phyloP scores from a whole-genome alignment of 2,329 filamentous ascomycete genomes.

The Thermoascus crustaceus region DNA sequence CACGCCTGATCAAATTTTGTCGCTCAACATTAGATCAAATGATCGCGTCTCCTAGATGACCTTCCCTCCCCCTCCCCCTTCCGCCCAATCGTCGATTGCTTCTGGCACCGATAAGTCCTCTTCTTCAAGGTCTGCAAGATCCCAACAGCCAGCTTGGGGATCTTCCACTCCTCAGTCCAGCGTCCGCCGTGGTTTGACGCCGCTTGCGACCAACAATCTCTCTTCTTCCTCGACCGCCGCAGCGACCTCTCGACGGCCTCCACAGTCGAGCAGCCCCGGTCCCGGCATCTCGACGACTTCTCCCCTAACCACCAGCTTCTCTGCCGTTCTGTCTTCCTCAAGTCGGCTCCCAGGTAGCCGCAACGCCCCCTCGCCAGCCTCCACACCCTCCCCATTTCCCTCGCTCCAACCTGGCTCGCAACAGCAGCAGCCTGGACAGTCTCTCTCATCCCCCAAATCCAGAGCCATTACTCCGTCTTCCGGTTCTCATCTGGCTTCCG shows the following conservation, averaged over 20 bases:
- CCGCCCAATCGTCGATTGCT: slow-evolving; percentile 45
- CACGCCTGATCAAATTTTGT: slow-evolving; percentile 26
- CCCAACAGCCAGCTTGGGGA: slow-evolving; percentile 51
- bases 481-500: slow-evolving; percentile 48
- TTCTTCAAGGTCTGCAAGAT: slow-evolving; percentile 35
- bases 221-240: slow-evolving; percentile 33
- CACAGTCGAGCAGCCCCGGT: slow-evolving; percentile 41
- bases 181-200: slow-evolving; percentile 50
- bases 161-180: slow-evolving; percentile 46
- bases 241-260: slow-evolving; percentile 36
- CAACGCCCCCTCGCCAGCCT: slow-evolving; percentile 45
- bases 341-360: slow-evolving; percentile 45
- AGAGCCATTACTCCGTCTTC: slow-evolving; percentile 48
- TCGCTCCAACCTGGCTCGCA: slow-evolving; percentile 47
- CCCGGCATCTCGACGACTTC: slow-evolving; percentile 43
- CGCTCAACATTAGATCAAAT: slow-evolving; percentile 38
- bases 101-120: slow-evolving; percentile 42
- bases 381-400: slow-evolving; percentile 48
- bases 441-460: slow-evolving; percentile 49
- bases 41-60: slow-evolving; percentile 49
- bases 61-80: slow-evolving; percentile 46
- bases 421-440: slow-evolving; percentile 43
- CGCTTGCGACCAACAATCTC: slow-evolving; percentile 48
- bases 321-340: slow-evolving; percentile 43
- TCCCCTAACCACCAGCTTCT: slow-evolving; percentile 45